Evolutionary conservation across 176 grass and related monocot species (phyloP), one percentile per base, ranked within the genome.

Genomic region (Typha latifolia): DNA sequence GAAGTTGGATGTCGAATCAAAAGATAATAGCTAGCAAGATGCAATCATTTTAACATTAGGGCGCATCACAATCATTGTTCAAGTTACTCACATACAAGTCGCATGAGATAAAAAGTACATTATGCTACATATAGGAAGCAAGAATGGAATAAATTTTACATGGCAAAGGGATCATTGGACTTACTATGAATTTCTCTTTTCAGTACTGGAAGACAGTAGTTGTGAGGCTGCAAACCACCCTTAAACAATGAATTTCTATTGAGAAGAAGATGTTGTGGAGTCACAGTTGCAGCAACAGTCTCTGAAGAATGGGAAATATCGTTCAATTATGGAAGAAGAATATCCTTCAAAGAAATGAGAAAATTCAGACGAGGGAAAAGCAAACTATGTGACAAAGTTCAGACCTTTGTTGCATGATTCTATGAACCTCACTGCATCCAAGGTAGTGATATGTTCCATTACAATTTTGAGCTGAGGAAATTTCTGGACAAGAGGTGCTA

Each of bases 151-250:
- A 15, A 43, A 27, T 7, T 62, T 31, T 66, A 72, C 52, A 32
- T 13, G 37, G 34, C 13, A 51, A 80, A 43, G 61, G 43, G 21
- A 62, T 51, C 18, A 48, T 61, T 24, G 48, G 48, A 71, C 85
- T 57, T 97, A 97, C 94, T 92, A 67, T 92, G 85, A 69, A 69
- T 93, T 81, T 97, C 94, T 81, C 89, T 82, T 86, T 97, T 97
- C 49, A 97, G 69, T 64, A 90, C 71, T 19, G 94, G 94, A 67
- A 97, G 82, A 77, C 94, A 97, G 62, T 90, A 97, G 75, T 83
- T 90, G 81, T 97, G 94, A 62, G 89, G 86, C 59, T 97, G 89
- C 62, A 97, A 72, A 61, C 89, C 94, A 80, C 94, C 94, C 76
- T 92, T 80, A 84, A 97, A 93, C 65, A 97, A 77, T 51, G 94